Conservation (phyloP, 2,329 filamentous ascomycete genomes). For the Paraphoma chrysanthemicola region DNA sequence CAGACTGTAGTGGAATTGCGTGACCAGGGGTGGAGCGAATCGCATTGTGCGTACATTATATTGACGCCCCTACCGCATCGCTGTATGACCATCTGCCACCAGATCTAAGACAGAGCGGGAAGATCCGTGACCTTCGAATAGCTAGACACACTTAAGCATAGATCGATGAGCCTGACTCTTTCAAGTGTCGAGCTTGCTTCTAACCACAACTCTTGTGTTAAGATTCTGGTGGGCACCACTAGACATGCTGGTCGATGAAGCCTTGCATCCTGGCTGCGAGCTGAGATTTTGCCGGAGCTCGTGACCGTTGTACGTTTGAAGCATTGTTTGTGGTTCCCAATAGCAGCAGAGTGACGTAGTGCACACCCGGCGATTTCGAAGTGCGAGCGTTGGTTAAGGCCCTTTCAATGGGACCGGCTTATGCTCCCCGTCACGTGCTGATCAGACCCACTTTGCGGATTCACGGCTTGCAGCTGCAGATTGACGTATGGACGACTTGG, state of each 20-base stretch:
- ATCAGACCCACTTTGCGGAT: background rate
- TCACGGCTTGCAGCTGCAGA: conserved; percentile 21
- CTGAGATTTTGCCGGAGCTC: background rate
- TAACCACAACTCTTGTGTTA: background rate
- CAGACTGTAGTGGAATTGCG: background rate
- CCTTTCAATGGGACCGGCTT: background rate
- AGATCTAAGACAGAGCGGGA: conserved; percentile 25
- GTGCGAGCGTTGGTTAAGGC: background rate
- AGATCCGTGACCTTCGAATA: conserved; percentile 8
- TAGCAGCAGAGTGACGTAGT: background rate
- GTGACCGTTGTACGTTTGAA: background rate
- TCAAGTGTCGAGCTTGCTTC: background rate
- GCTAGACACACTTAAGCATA: background rate
- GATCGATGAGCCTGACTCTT: background rate
- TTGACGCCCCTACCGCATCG: conserved; percentile 9
- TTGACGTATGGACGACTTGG: conserved; percentile 32
- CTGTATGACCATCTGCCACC: conserved; percentile 14
- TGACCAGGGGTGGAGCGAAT: background rate
- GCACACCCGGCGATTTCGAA: background rate
- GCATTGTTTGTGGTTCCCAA: background rate
- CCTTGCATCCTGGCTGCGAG: no score
- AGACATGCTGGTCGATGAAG: background rate
- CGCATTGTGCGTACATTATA: background rate
- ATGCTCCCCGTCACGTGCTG: conserved; percentile 24
- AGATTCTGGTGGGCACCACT: background rate